A percentile compares a stretch with the other conserved stretches of the same genome.
Conservation (phyloP, 2,329 filamentous ascomycete species). For the Pseudocercospora vitis region DNA sequence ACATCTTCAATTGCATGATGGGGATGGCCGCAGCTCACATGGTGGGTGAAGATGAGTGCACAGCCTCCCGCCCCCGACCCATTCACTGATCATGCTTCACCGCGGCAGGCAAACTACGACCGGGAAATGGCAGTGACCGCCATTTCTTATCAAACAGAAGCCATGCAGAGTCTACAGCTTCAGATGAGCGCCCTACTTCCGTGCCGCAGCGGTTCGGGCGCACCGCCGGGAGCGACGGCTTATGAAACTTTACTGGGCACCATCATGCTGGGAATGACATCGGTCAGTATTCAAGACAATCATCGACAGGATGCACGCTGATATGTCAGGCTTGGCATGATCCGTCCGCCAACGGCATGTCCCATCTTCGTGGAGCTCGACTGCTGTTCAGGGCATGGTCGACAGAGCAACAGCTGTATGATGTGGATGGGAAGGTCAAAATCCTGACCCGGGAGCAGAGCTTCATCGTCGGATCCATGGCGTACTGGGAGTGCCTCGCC, state of each 20-base stretch:
- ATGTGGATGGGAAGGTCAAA: neutral
- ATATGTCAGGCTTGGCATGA: conserved; percentile 24
- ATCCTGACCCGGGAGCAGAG: conserved; percentile 20
- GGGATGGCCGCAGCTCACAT: conserved; percentile 19
- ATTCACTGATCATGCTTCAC: no score
- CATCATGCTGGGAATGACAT: conserved; percentile 21
- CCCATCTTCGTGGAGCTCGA: conserved; percentile 19
- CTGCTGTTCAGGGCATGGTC: conserved; percentile 20
- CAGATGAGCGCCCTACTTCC: conserved; percentile 12
- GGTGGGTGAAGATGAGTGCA: no score
- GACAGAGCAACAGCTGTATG: conserved; percentile 9
- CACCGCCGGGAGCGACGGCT: neutral
- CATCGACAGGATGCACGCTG: neutral
- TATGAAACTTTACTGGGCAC: conserved; percentile 16
- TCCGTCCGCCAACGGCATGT: conserved; percentile 7
- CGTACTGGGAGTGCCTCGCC: conserved; percentile 22
- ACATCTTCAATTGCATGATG: conserved; percentile 17
- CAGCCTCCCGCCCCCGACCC: no score
- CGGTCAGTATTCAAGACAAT: conserved; percentile 12
- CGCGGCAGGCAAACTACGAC: conserved; percentile 13
- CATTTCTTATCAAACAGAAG: conserved; percentile 16
- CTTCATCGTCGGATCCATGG: conserved; percentile 23
- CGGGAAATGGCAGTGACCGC: conserved; percentile 11
- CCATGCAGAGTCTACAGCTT: conserved; percentile 14
- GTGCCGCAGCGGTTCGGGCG: neutral